Evolutionary conservation across 768 basidiomycete species (phyloP), one percentile per base, ranked within the genome.

Genomic region (Sporobolomyces roseus): DNA sequence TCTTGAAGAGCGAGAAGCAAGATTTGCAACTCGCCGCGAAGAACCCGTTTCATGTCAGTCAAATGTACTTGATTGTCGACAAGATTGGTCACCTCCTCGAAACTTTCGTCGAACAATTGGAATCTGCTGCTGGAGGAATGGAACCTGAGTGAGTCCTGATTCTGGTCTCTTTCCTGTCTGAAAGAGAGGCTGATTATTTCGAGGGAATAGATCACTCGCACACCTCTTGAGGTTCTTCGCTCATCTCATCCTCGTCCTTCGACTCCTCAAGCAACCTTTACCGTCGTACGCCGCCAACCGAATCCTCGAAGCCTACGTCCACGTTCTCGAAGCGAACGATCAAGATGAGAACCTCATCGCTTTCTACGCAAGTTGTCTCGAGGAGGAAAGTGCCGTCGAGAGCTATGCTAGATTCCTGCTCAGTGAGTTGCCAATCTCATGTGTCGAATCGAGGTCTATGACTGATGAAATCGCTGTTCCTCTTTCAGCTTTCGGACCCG

Each of bases 351-450:
- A 88, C 48, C 83, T 98, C 23, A 92, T 98, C 17, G 93, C 94
- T 0, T 85, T 96, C 82, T 98, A 99, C 77, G 92, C 92, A 9
- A 86, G 90, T 19, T 90, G 90, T 33, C 80, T 98, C 27, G 90
- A 92, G 9, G 88, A 91, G 75, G 91, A 91, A n/a, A 76, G 69
- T 71, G 92, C 92, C 3, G 86, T 94, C 43, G 89, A 92, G 74
- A 87, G 91, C 41, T 98, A 97, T 74, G 92, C 93, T 0, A 81
- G 87, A 74, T 97, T 93, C 86, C 82, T 98, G 29, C 85, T 88
- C 35, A 66, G 80, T 80, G 46, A 73, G 80, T 75, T 7, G n/a
- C 7, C 14, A 29, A 17, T n/a, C 21, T 45, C 25, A 29, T 17
- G 1, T 16, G 9, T n/a, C 19, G 32, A 25, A 52, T 21, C 19